A percentile compares a stretch with the other conserved stretches of the same genome.
Conservation (phyloP, 768 basidiomycete species). For the Termitomyces titanicus region DNA sequence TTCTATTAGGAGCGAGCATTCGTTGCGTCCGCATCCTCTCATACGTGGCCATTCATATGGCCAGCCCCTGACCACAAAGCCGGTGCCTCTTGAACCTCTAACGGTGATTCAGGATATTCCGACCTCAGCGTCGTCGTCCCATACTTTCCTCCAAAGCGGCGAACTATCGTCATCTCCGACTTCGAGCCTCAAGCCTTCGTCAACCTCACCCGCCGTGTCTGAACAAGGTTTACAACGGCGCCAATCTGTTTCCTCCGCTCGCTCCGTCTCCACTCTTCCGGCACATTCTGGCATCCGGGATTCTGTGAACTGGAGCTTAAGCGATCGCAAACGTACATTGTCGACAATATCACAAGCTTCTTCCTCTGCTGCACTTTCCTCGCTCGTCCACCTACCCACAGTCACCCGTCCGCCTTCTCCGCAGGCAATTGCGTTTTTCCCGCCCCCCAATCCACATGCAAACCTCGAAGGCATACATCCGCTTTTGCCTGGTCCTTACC, state of each 20-base stretch:
- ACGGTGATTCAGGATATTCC: slow-evolving; percentile 50
- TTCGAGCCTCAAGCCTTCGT: slow-evolving; percentile 25
- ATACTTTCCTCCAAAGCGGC: slow-evolving; percentile 17
- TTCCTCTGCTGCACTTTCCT: slow-evolving; percentile 54
- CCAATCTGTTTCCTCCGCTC: slow-evolving; percentile 49
- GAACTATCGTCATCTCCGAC: slow-evolving; percentile 30
- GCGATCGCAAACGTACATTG: slow-evolving; percentile 50
- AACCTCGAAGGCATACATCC: slow-evolving; percentile 64
- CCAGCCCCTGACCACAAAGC: slow-evolving; percentile 42
- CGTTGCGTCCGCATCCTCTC: slow-evolving; percentile 69
- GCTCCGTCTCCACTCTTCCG: slow-evolving; percentile 59
- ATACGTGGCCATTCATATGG: slow-evolving; percentile 73
- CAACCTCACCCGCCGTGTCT: slow-evolving; percentile 22
- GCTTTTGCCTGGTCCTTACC: slow-evolving; percentile 67
- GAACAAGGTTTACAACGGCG: slow-evolving; percentile 31
- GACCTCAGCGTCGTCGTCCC: slow-evolving; percentile 40
- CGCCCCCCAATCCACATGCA: slow-evolving; percentile 50
- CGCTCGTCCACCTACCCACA: slow-evolving; percentile 50
- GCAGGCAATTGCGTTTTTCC: slow-evolving; percentile 59
- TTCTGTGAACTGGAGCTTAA: slow-evolving; percentile 17
- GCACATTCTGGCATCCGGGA: slow-evolving; percentile 32
- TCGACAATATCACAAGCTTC: slow-evolving; percentile 55
- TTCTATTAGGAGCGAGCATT: slow-evolving; percentile 36
- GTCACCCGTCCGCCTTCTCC: slow-evolving; percentile 42
- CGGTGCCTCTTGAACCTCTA: slow-evolving; percentile 55